Conservation (phyloP, 2,329 filamentous ascomycete genomes). For the Talaromyces pinophilus region DNA sequence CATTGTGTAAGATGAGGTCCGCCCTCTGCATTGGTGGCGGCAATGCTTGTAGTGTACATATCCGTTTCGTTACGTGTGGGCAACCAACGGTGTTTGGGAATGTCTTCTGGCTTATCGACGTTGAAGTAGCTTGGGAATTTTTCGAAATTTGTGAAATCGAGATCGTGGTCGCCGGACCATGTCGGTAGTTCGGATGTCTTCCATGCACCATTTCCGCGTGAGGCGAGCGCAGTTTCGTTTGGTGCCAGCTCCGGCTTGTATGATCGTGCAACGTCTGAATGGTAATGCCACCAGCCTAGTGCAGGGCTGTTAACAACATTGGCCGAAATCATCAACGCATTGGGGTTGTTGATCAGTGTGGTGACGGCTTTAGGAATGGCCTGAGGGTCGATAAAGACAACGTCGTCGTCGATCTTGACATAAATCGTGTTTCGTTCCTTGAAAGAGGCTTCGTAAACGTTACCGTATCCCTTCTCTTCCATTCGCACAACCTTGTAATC, state of each 20-base stretch:
- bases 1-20: conserved; percentile 19
- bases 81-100: conserved; percentile 23
- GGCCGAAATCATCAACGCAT: conserved; percentile 22
- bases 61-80: conserved; percentile 20
- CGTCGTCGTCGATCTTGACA: conserved; percentile 23
- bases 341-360: conserved; percentile 20
- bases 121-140: conserved; percentile 20
- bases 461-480: conserved; percentile 22
- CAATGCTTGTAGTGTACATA: conserved; percentile 22
- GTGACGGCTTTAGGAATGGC: conserved; percentile 22
- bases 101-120: conserved; percentile 15
- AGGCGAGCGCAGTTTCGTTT: conserved; percentile 18
- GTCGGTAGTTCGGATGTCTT: conserved; percentile 20
- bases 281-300: conserved; percentile 24
- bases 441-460: conserved; percentile 22
- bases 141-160: conserved; percentile 19
- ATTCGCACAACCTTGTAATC: conserved; percentile 21
- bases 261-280: conserved; percentile 17
- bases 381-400: conserved; percentile 20
- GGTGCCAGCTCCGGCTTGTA: conserved; percentile 22
- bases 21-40: conserved; percentile 20
- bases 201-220: conserved; percentile 21
- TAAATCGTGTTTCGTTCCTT: conserved; percentile 21
- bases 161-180: conserved; percentile 14
- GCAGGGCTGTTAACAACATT: conserved; percentile 23